Evolutionary conservation across 768 basidiomycete species (phyloP).

Genomic region (Tylopilus sp.): DNA sequence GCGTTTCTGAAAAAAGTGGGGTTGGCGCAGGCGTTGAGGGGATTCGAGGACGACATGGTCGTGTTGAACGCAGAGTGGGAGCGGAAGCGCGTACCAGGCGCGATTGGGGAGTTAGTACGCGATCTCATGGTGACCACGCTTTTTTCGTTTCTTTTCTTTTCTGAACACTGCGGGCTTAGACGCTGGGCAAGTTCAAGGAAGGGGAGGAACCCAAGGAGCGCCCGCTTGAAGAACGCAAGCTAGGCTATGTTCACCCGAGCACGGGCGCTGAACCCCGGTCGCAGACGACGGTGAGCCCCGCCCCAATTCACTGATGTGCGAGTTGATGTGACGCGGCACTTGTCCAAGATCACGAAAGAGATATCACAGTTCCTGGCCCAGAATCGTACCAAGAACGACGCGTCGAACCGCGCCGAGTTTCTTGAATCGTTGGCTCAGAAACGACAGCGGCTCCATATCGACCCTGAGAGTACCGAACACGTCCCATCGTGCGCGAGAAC

Average conservation of each 20-base stretch:
- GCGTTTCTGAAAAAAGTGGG: constrained; percentile 54
- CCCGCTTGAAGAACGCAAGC: constrained; percentile 64
- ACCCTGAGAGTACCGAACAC: constrained; percentile 30
- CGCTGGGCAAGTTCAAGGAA: constrained; percentile 29
- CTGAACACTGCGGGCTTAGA: constrained; percentile 12
- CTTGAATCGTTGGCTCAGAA: constrained; percentile 57
- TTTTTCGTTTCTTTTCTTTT: not conserved
- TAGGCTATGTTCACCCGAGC: constrained; percentile 55
- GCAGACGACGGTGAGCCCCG: constrained; percentile 53
- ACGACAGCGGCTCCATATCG: constrained; percentile 39
- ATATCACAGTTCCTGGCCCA: constrained; percentile 70
- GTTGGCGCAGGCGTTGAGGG: constrained; percentile 54
- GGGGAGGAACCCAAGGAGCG: constrained; percentile 26
- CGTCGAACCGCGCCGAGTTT: constrained; percentile 77
- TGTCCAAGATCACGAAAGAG: constrained; percentile 65
- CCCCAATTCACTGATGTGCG: not conserved
- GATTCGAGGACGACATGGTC: constrained; percentile 68
- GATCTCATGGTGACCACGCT: constrained; percentile 42
- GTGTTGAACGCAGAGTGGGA: constrained; percentile 70
- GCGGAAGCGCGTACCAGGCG: constrained; percentile 49
- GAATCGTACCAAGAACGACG: constrained; percentile 69
- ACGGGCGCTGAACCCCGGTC: constrained; percentile 46
- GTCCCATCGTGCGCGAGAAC: constrained; percentile 66
- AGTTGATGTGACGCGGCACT: too few species aligned
- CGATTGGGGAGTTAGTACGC: constrained; percentile 48